Percentiles rank a stretch among this genome's conserved stretches.
Conservation (phyloP, 2,329 filamentous ascomycete genomes). For the Didymella segeticola region DNA sequence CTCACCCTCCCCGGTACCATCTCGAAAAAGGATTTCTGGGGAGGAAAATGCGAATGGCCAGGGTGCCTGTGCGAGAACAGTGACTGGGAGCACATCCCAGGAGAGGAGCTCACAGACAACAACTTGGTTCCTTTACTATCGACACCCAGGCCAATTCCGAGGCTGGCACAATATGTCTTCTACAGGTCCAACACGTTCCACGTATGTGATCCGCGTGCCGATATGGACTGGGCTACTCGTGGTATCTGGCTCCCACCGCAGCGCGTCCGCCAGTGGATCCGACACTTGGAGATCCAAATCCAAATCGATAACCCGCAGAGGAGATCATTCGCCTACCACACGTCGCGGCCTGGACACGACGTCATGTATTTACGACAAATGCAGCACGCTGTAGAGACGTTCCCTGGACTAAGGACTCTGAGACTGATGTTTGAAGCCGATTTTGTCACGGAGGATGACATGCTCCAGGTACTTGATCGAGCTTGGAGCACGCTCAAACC, state of each 20-base stretch:
- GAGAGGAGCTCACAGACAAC: background rate
- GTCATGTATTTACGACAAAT: background rate
- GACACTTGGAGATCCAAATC: background rate
- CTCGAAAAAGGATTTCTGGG: background rate
- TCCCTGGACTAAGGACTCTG: background rate
- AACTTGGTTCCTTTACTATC: background rate
- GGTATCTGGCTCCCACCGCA: background rate
- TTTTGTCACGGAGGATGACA: background rate
- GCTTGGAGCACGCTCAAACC: background rate
- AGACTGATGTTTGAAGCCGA: background rate
- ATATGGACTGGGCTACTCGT: background rate
- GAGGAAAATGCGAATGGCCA: conserved; percentile 2
- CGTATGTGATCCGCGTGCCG: background rate
- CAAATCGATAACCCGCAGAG: background rate
- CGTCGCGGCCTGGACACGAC: background rate
- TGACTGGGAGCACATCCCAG: background rate
- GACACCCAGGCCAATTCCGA: background rate
- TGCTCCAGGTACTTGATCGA: background rate
- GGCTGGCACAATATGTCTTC: background rate
- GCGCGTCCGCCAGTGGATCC: background rate
- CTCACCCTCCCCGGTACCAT: background rate
- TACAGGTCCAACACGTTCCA: background rate
- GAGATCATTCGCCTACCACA: background rate
- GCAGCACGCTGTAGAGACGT: background rate
- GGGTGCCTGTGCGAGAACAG: background rate